Percentiles rank a stretch among this genome's conserved stretches.
These are phyloP conservation scores for Trichoderma guizhouense DNA, from an alignment of 2,329 filamentous ascomycete genomes.

Conservation along the genomic window DNA sequence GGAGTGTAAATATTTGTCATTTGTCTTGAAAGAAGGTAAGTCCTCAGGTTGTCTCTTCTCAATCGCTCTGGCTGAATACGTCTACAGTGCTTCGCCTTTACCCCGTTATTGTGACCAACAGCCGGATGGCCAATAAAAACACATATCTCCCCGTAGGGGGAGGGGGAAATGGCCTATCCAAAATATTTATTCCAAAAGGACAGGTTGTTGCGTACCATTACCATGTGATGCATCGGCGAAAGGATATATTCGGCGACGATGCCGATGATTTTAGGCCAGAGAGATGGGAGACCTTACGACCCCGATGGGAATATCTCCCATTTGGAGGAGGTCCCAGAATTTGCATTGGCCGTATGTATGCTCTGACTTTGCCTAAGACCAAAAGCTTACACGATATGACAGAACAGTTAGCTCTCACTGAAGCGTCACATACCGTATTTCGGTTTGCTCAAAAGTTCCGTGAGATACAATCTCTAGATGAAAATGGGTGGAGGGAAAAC, in stretches of 20 bases:
- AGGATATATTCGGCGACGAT: background rate
- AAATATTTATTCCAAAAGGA: slow-evolving; percentile 38
- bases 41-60: background rate
- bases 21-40: background rate
- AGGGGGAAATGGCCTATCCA: slow-evolving; percentile 36
- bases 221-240: background rate
- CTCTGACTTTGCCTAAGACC: background rate
- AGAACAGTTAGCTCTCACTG: background rate
- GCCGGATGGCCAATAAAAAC: slow-evolving; percentile 40
- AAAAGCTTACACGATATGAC: background rate
- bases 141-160: slow-evolving; percentile 42
- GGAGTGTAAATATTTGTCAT: background rate
- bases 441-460: background rate
- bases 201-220: slow-evolving; percentile 35
- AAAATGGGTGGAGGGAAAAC: background rate
- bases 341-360: background rate
- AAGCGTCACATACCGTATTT: background rate
- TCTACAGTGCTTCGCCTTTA: slow-evolving; percentile 40
- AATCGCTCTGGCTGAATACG: background rate
- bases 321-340: too few relatives aligned
- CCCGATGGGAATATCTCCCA: too few relatives aligned
- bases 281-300: background rate
- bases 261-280: background rate
- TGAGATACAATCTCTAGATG: background rate
- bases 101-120: slow-evolving; percentile 43